Conservation (phyloP, 176 grass and related monocot species). For the Cymbopogon citratus region DNA sequence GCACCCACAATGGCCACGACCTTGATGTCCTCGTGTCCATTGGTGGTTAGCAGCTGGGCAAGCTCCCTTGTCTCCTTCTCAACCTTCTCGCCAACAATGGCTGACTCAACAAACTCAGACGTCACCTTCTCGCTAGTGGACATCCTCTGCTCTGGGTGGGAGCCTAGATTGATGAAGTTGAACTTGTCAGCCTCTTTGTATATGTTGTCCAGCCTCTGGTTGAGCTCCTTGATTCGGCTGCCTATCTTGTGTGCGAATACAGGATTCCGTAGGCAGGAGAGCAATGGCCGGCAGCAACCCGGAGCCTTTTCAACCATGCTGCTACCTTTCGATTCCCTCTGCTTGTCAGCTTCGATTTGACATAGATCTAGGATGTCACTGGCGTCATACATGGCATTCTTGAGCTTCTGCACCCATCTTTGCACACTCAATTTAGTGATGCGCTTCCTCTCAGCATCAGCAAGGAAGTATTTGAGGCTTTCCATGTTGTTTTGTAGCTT, state of each 20-base stretch:
- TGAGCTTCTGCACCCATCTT: not conserved
- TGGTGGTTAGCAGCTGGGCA: no score
- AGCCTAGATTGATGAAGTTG: not conserved
- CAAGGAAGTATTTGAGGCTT: not conserved
- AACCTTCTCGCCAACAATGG: not conserved
- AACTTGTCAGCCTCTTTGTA: not conserved
- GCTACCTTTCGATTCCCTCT: not conserved
- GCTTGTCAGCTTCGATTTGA: not conserved
- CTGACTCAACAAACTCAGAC: not conserved
- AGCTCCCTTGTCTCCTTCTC: not conserved
- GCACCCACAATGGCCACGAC: no score
- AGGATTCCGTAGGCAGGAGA: not conserved
- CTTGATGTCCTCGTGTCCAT: no score
- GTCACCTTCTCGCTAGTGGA: not conserved
- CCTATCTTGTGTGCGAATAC: not conserved
- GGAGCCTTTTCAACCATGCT: not conserved
- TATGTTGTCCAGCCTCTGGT: not conserved
- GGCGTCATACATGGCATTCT: slow-evolving; percentile 32
- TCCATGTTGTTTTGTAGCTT: not conserved
- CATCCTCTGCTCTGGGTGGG: not conserved
- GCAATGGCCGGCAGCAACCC: not conserved
- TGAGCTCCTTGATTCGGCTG: no score
- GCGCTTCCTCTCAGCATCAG: not conserved
- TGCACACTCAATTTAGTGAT: not conserved
- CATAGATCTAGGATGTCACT: slow-evolving; percentile 29